Evolutionary conservation across 1,139 yeast genomes (phyloP).

Genomic region (Debaryomyces nepalensis): DNA sequence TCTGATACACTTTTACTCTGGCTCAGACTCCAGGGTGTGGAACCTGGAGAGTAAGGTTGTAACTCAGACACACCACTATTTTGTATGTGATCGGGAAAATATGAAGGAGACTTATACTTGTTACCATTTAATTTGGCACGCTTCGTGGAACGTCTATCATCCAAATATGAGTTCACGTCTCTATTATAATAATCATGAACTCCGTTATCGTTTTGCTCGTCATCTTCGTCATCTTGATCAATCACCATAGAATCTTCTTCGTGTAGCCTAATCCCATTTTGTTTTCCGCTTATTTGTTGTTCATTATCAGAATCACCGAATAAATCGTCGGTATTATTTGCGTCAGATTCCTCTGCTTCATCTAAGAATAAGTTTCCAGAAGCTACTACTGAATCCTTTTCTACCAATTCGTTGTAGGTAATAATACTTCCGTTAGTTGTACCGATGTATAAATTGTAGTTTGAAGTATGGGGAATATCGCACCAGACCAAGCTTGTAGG

Average conservation of each 20-base stretch:
- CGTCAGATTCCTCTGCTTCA: conserved; percentile 33
- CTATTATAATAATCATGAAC: conserved; percentile 20
- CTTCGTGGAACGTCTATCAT: conserved; percentile 25
- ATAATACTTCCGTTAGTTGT: conserved; percentile 58
- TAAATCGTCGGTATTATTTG: conserved; percentile 30
- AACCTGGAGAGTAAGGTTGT: conserved; percentile 71
- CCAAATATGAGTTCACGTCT: conserved; percentile 23
- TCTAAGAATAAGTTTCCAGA: conserved; percentile 21
- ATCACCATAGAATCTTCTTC: conserved; percentile 42
- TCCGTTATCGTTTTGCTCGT: conserved; percentile 22
- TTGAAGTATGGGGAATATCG: conserved; percentile 12
- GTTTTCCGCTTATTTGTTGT: conserved; percentile 23
- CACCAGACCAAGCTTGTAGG: conserved; percentile 31
- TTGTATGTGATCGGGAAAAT: conserved; percentile 7
- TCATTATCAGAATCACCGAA: conserved; percentile 25
- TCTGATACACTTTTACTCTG: conserved; percentile 19
- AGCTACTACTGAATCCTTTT: conserved; percentile 16
- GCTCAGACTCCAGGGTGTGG: conserved; percentile 75
- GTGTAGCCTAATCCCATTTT: conserved; percentile 23
- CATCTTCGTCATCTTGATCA: conserved; percentile 40
- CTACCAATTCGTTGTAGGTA: conserved; percentile 37
- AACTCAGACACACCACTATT: conserved; percentile 14
- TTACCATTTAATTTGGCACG: conserved; percentile 32
- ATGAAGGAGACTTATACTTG: conserved; percentile 14
- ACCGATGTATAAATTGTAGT: conserved; percentile 46